Evolutionary conservation across 1,139 yeast species (phyloP), one percentile per base, ranked within the genome.

Genomic region (Sugiyamaella neomexicana): DNA sequence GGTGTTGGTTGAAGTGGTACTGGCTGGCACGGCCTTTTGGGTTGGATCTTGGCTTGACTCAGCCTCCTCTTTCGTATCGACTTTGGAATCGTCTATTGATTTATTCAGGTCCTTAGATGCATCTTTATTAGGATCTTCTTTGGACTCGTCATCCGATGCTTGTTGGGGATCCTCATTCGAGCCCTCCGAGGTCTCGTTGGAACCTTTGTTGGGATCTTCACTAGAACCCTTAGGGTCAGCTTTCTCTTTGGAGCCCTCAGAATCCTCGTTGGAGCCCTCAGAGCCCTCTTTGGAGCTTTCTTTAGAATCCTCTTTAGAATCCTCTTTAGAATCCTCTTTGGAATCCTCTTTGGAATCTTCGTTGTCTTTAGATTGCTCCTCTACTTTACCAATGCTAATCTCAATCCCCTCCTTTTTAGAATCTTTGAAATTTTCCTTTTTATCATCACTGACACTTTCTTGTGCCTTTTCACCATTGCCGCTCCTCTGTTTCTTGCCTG

Each of bases 351-450:
- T n/a, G n/a, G n/a, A n/a, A n/a, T n/a, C n/a, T n/a, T 29, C 48
- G 10, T 27, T 8, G 23, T 40, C 52, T 17, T 48, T 27, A 2
- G n/a, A 17, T 25, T 42, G 45, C 12, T 53, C 48, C 36, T 43
- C 52, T 17, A 48, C 47, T 20, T 20, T 20, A 20, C 25, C 25
- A 20, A 20, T 20, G 25, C 25, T 20, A 20, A 20, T 5, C 25
- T 20, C 25, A 20, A 5, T 20, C n/a, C 12, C 39, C 13, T 34
- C 16, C n/a, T 34, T 13, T 13, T 34, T n/a, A 9, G 25, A 20
- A 5, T 46, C 52, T 8, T 48, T 54, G 36, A 37, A 54, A 16
- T 32, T 47, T 2, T 42, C 51, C 13, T 45, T 50, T 27, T 39
- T 45, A 20, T 29, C 57, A 8, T 43, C 55, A 32, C 16, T 42